Evolutionary conservation across 2,329 filamentous ascomycete genomes (phyloP).

Genomic region (Coniochaeta hoffmannii): DNA sequence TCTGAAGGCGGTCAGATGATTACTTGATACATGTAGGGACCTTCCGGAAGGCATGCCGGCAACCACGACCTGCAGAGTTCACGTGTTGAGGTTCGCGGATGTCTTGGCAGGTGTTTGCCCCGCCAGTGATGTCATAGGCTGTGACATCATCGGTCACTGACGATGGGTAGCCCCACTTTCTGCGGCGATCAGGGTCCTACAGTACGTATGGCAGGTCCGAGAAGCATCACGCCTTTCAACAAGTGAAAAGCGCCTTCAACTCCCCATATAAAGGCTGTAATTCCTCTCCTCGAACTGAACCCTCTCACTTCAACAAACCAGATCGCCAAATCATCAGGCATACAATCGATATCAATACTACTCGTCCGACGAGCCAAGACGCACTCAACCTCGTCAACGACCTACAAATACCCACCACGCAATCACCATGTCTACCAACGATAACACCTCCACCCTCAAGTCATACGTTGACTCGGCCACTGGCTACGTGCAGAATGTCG

Average conservation of each 20-base stretch:
- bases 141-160: neutral
- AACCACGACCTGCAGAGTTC: too few species aligned
- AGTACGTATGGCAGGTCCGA: neutral
- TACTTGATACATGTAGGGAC: too few species aligned
- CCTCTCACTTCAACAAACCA: neutral
- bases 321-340: neutral
- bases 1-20: too few species aligned
- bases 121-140: neutral
- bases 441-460: constrained; percentile 67
- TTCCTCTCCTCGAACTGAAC: neutral
- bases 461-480: constrained; percentile 67
- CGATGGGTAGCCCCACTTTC: neutral
- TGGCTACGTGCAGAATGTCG: constrained; percentile 62
- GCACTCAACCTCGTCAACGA: too few species aligned
- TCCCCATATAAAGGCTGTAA: neutral
- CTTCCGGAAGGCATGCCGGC: too few species aligned
- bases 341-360: neutral
- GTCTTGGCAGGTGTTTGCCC: too few species aligned
- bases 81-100: too few species aligned
- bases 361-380: too few species aligned
- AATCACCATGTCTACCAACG: constrained; percentile 31
- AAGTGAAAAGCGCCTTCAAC: neutral
- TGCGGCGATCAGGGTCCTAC: neutral
- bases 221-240: neutral
- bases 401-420: constrained; percentile 6